Percentiles rank a stretch among this genome's conserved stretches.
Evolutionary conservation across 1,139 yeast species (phyloP).

Genomic region (Diutina neorugosa): DNA sequence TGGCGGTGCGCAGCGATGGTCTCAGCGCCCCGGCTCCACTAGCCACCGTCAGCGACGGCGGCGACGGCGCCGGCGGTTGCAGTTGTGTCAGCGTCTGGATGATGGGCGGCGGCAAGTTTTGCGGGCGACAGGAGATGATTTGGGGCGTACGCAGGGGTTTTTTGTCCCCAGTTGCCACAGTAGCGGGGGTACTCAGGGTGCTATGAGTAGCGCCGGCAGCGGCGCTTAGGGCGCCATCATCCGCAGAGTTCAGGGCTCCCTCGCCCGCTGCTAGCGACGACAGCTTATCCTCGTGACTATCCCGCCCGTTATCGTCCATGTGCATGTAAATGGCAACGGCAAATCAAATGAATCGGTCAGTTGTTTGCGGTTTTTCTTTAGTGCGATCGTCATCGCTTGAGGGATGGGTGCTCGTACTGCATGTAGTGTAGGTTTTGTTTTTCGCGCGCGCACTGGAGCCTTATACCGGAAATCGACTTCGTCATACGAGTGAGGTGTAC

Average conservation of each 20-base stretch:
- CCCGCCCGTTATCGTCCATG: neutral
- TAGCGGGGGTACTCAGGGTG: neutral
- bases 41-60: neutral
- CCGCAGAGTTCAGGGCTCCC: neutral
- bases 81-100: neutral
- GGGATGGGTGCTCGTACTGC: neutral
- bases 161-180: neutral
- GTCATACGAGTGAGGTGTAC: no score
- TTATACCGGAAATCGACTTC: no score
- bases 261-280: neutral
- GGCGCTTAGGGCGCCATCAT: neutral
- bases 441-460: neutral
- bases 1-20: neutral
- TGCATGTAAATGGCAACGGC: neutral
- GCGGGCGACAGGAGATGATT: neutral
- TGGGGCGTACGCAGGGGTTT: neutral
- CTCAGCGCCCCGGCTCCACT: neutral
- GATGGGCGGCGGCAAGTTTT: conserved; percentile 2
- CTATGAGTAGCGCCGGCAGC: neutral
- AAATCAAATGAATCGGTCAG: neutral
- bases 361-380: neutral
- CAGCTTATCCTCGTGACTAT: neutral
- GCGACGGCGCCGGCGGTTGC: neutral
- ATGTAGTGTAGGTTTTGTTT: neutral
- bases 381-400: neutral